Percentiles rank a stretch among this genome's conserved stretches.
Conservation (phyloP, 2,329 filamentous ascomycete species). For the Westerdykella ornata region DNA sequence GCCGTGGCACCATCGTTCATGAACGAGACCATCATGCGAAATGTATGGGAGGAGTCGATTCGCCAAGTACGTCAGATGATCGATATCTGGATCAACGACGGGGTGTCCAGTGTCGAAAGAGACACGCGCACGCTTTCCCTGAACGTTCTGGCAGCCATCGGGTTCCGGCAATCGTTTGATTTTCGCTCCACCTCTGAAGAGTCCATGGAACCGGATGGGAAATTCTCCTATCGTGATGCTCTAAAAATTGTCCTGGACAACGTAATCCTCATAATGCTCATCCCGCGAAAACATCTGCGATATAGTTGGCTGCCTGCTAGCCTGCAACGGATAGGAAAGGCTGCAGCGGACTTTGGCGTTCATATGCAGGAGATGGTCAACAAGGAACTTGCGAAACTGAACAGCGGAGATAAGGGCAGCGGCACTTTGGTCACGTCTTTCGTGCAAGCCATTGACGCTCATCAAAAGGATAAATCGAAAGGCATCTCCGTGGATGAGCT, state of each 20-base stretch:
- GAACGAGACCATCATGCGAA: constrained; percentile 38
- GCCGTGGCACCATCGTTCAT: constrained; percentile 38
- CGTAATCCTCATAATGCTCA: constrained; percentile 8
- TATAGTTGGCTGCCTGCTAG: constrained; percentile 11
- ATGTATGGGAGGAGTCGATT: constrained; percentile 52
- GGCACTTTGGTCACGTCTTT: constrained; percentile 12
- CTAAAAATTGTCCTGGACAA: constrained; percentile 19
- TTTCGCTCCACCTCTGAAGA: constrained; percentile 10
- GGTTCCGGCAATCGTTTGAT: constrained; percentile 24
- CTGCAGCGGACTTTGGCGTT: constrained; percentile 7
- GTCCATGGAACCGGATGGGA: constrained; percentile 1
- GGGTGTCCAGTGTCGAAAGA: constrained; percentile 12
- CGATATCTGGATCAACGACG: constrained; percentile 7
- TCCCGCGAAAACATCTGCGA: constrained; percentile 2
- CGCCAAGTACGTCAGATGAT: constrained; percentile 45
- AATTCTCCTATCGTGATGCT: constrained; percentile 10
- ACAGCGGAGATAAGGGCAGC: constrained; percentile 5
- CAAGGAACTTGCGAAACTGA: constrained; percentile 5
- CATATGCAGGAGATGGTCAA: constrained; percentile 12
- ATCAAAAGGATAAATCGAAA: constrained; percentile 1
- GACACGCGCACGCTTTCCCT: constrained; percentile 28
- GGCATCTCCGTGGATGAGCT: constrained; percentile 35
- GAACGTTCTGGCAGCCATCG: constrained; percentile 31
- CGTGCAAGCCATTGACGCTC: constrained; percentile 4
- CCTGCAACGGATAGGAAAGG: constrained; percentile 12